Conservation (phyloP, 2,329 filamentous ascomycete genomes). For the Fusarium aywerte region DNA sequence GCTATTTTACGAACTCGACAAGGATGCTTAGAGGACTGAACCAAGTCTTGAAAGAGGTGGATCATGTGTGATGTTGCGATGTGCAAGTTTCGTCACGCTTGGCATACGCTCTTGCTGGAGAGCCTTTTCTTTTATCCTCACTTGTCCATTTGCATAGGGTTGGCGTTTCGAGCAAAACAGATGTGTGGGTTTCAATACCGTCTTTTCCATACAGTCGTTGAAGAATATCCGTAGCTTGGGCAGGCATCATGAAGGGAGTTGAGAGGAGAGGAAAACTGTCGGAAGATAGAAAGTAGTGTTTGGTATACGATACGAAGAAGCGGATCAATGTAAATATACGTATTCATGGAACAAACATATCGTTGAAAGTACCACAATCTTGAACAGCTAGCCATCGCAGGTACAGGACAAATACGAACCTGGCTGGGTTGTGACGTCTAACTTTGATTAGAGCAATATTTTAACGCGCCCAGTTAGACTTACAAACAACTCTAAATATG, state of each 20-base stretch:
- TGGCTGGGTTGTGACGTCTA: neutral
- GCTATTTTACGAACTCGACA: conserved; percentile 91
- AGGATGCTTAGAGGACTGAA: conserved; percentile 45
- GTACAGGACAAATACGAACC: neutral
- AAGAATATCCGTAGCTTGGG: conserved; percentile 13
- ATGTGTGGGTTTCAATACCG: conserved; percentile 14
- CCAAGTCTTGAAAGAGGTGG: neutral
- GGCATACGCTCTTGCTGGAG: neutral
- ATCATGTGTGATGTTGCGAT: conserved; percentile 10
- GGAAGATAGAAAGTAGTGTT: conserved; percentile 7
- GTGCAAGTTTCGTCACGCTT: neutral
- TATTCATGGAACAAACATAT: neutral
- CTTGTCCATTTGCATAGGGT: conserved; percentile 39
- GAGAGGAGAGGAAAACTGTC: neutral
- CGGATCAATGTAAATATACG: neutral
- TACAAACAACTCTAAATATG: neutral
- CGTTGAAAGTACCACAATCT: neutral
- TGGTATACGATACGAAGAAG: neutral
- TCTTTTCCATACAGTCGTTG: neutral
- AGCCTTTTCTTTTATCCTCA: conserved; percentile 2
- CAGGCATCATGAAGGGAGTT: neutral
- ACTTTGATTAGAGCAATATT: neutral
- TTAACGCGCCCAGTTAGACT: neutral
- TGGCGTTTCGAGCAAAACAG: conserved; percentile 37
- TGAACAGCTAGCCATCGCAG: too few relatives aligned